Base-by-base conservation (phyloP, 352 stramenopile species). In the Pythium dissotocum region DNA sequence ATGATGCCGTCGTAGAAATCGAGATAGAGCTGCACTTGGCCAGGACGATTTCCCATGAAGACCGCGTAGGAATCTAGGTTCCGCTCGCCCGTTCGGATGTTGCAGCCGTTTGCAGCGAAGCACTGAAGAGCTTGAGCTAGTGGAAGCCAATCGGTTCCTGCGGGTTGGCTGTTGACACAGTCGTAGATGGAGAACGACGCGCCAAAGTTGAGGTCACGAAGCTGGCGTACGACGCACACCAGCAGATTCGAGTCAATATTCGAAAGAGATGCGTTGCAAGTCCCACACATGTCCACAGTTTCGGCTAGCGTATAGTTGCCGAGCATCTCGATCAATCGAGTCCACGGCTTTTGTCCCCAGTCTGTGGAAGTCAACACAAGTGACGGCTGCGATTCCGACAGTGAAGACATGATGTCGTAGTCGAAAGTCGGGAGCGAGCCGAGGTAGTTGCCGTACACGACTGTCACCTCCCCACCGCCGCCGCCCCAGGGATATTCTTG, bases 391-490 rank as follows among this genome's bases (percentile, higher is more conserved):
- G 26, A 26, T 3, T 18, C 44, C 30, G 8, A 48, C 24, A 12
- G 4, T n/a, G 14, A 4, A 40, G 10, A 1, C 21, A 32, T 6
- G 56, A 21, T 12, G 18, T 51, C n/a, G 30, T 42, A 62, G 16
- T 44, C 4, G 13, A 67, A 33, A 2, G 52, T 59, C 10, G 65
- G 65, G 4, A 71, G 51, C 65, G 58, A 71, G 6, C 65, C 65
- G 9, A 70, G 14, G 14, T 62, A 65, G 21, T 70, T 24, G 16
- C 26, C 32, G 51, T 70, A 70, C 1, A 18, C 28, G 36, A 70
- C 55, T 13, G 13, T 40, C 35, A 61, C 5, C 1, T 49, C 16
- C 18, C 6, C 6, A 3, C 32, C 53, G 7, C 0, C 13, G 14
- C 42, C 28, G 0, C 21, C 14, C 2, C 46, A 18, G 1, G 24